These are phyloP conservation scores for Podila minutissima DNA, from an alignment of 192 early-diverging fungal genomes.

Conservation along the genomic window DNA sequence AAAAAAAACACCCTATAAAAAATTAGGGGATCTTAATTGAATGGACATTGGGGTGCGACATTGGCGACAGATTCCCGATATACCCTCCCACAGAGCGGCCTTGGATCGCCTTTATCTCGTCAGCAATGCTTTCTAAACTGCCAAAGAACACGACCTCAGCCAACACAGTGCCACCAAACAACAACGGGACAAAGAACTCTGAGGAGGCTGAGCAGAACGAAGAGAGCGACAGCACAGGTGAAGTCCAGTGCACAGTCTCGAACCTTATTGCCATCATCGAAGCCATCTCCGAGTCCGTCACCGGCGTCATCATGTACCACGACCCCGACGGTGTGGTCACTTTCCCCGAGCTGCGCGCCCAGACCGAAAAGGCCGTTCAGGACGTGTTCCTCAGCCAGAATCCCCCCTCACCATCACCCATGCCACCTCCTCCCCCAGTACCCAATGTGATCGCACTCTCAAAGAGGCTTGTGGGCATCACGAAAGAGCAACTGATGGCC, in stretches of 20 bases:
- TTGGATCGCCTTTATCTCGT: conserved; percentile 50
- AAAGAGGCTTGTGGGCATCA: neutral
- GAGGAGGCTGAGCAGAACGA: neutral
- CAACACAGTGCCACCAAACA: neutral
- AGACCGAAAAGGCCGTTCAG: conserved; percentile 30
- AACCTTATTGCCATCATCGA: conserved; percentile 27
- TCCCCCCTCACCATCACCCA: neutral
- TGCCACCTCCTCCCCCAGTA: neutral
- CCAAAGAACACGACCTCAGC: neutral
- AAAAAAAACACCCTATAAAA: too few species aligned
- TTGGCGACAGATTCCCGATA: conserved; percentile 27
- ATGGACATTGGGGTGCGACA: conserved; percentile 36
- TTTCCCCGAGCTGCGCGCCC: conserved; percentile 15
- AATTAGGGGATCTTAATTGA: conserved; percentile 38
- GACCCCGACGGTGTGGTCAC: conserved; percentile 8
- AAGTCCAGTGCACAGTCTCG: conserved; percentile 13
- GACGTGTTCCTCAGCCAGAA: neutral
- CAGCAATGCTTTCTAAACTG: conserved; percentile 14
- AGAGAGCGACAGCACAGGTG: neutral
- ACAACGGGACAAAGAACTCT: neutral
- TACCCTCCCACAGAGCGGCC: conserved; percentile 34
- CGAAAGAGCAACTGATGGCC: conserved; percentile 14
- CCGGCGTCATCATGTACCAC: conserved; percentile 37
- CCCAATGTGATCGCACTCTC: neutral
- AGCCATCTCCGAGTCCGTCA: conserved; percentile 30